Evolutionary conservation across 2,329 filamentous ascomycete species (phyloP), one percentile per base, ranked within the genome.

Genomic region (Canariomyces notabilis): DNA sequence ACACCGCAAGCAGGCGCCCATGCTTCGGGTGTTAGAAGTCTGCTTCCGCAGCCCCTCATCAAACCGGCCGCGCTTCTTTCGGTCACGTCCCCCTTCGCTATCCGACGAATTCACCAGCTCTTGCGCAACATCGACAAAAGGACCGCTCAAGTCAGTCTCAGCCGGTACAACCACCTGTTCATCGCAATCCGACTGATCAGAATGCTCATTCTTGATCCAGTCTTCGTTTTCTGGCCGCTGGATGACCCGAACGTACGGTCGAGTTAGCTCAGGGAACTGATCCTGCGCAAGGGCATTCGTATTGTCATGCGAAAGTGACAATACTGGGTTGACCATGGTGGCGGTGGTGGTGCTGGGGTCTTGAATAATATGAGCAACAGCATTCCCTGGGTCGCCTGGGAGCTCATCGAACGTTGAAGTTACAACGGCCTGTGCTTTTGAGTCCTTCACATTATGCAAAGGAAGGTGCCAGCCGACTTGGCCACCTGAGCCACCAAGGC

Each of bases 1-100:
- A 52, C 71, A 75, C 11, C 71, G 63, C 14, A 73, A 57, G 40
- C 72, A 75, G 1, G 71, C 71, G 21, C 64, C 65, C 15, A 60
- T 53, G 9, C 53, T 59, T 11, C 68, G 61, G 2, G 67, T 69
- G 12, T 60, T 58, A 19, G 61, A 60, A 1, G 66, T 68, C 37
- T 63, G 57, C n/a, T 58, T 52, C 5, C 65, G 59, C 14, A 56
- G 50, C 12, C 56, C 48, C 6, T 58, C 52, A 1, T 55, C 53
- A 26, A 66, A 62, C 1, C 51, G 49, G 19, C 37, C 32, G n/a
- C 52, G 34, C 21, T 42, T 51, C 41, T 49, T 56, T 15, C 48
- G 50, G n/a, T 48, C 23, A 12, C 18, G 15, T 2, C 37, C n/a
- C 4, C n/a, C 26, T 19, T 48, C 35, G 15, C 36, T 16, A 15